These are phyloP conservation scores for Entomortierella parvispora DNA, from an alignment of 192 early-diverging fungal species.

Conservation along the genomic window DNA sequence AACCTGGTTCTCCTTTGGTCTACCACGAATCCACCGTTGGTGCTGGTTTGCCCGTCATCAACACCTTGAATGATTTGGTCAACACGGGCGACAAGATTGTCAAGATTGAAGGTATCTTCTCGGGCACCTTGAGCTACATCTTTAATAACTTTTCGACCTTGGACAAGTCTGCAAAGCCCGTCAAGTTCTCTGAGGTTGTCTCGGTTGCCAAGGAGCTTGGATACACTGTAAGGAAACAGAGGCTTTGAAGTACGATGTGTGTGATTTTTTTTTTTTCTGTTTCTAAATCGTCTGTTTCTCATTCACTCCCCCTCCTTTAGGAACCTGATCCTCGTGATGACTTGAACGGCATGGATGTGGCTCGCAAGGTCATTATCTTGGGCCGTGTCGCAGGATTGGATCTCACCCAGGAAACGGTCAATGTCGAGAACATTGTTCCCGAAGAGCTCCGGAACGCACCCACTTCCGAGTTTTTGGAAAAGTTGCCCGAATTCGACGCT, in stretches of 20 bases:
- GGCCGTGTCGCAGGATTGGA: conserved; percentile 89
- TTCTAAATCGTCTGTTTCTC: not conserved
- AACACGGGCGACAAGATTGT: conserved; percentile 92
- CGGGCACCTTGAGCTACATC: conserved; percentile 96
- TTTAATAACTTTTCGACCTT: conserved; percentile 96
- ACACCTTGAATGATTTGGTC: conserved; percentile 90
- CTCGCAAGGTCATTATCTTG: conserved; percentile 94
- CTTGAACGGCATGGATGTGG: conserved; percentile 99
- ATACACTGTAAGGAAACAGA: conserved; percentile 73
- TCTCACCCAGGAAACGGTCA: conserved; percentile 79
- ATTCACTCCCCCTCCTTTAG: conserved; percentile 34
- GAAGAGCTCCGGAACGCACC: conserved; percentile 74
- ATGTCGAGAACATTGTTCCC: conserved; percentile 97
- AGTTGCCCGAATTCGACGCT: conserved; percentile 85
- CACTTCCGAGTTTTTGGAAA: conserved; percentile 86
- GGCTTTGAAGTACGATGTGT: too few relatives aligned
- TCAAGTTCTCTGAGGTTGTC: conserved; percentile 90
- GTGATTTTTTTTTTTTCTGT: not conserved
- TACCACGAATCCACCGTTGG: conserved; percentile 98
- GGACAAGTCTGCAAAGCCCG: conserved; percentile 54
- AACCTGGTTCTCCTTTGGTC: conserved; percentile 66
- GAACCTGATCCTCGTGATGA: conserved; percentile 99
- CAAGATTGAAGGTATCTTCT: conserved; percentile 97
- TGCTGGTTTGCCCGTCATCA: conserved; percentile 95
- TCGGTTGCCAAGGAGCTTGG: conserved; percentile 89